Conservation (phyloP, 2,329 filamentous ascomycete genomes). For the Lasiodiplodia hormozganensis region DNA sequence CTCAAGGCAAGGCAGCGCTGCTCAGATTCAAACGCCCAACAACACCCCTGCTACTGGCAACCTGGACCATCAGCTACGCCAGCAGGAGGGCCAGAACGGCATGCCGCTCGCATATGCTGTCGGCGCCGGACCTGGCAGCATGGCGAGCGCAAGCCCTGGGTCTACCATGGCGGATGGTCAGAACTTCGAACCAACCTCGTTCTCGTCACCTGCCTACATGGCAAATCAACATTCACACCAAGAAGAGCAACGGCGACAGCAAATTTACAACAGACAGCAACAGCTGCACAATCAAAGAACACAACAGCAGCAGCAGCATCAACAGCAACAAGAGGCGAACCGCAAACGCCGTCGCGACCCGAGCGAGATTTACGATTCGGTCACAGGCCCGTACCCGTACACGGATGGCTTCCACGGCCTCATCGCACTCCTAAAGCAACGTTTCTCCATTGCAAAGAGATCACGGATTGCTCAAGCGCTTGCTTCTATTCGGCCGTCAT, state of each 20-base stretch:
- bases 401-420: conserved; percentile 89
- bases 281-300: conserved; percentile 37
- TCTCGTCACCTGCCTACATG: conserved; percentile 45
- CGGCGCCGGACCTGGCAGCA: conserved; percentile 62
- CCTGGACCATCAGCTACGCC: conserved; percentile 40
- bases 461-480: conserved; percentile 86
- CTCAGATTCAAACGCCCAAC: conserved; percentile 51
- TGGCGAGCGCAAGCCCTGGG: conserved; percentile 65
- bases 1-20: conserved; percentile 51
- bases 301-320: conserved; percentile 27
- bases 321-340: conserved; percentile 30
- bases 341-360: conserved; percentile 71
- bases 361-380: conserved; percentile 84
- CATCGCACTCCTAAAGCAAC: conserved; percentile 77
- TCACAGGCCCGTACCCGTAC: conserved; percentile 91
- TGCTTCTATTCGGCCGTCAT: conserved; percentile 87
- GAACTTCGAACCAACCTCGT: conserved; percentile 31
- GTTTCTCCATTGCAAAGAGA: conserved; percentile 78
- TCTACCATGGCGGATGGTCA: conserved; percentile 59
- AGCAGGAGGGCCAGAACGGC: conserved; percentile 46
- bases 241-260: conserved; percentile 30
- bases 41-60: conserved; percentile 48
- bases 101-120: conserved; percentile 67
- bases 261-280: conserved; percentile 36
- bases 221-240: conserved; percentile 40